Percentiles rank a stretch among this genome's conserved stretches.
These are phyloP conservation scores for Fusarium staphyleae DNA, from an alignment of 2,329 filamentous ascomycete species.

Conservation along the genomic window DNA sequence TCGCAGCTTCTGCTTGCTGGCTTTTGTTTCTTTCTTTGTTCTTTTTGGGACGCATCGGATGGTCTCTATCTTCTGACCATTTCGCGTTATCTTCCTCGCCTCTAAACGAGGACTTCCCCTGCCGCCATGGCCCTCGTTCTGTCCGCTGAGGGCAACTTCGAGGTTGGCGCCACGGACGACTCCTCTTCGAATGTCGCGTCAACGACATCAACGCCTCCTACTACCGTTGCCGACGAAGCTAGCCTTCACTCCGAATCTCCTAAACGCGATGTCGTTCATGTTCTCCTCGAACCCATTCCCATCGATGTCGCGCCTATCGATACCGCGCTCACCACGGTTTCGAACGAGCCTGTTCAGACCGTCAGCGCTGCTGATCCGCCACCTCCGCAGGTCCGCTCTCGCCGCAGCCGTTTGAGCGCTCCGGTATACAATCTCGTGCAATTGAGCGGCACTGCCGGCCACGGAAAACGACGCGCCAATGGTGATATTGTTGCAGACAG, in stretches of 20 bases:
- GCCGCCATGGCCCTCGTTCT: constrained; percentile 43
- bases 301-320: constrained; percentile 24
- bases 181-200: constrained; percentile 62
- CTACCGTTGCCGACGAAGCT: constrained; percentile 67
- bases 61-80: constrained; percentile 20
- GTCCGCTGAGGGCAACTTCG: constrained; percentile 46
- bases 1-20: not conserved
- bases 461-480: constrained; percentile 63
- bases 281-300: constrained; percentile 44
- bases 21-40: not conserved
- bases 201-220: constrained; percentile 69
- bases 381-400: constrained; percentile 50
- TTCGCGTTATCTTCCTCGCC: constrained; percentile 26
- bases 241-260: constrained; percentile 60
- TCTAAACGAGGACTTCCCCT: constrained; percentile 13
- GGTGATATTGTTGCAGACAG: constrained; percentile 56
- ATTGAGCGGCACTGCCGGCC: constrained; percentile 66
- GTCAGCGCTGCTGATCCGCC: constrained; percentile 17
- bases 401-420: constrained; percentile 61
- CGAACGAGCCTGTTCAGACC: constrained; percentile 22
- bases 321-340: not conserved
- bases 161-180: constrained; percentile 43
- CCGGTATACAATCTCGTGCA: constrained; percentile 72
- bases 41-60: constrained; percentile 9
- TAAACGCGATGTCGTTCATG: constrained; percentile 49